phyloP scores from a whole-genome alignment of 2,329 filamentous ascomycete species.

The Colletotrichum lupini region DNA sequence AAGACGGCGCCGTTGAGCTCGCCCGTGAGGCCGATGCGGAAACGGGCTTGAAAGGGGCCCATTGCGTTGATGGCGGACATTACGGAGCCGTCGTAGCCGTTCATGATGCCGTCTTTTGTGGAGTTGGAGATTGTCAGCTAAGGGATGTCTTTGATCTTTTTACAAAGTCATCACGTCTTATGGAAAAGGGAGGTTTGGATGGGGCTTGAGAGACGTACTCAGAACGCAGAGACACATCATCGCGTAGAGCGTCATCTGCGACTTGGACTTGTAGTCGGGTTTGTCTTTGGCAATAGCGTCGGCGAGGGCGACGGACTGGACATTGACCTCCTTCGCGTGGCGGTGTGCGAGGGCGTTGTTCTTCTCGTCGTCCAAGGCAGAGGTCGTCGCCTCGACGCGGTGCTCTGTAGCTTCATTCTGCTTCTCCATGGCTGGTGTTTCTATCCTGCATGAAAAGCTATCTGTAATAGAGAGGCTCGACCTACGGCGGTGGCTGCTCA shows the following conservation, averaged over 20 bases:
- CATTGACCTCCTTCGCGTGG: slow-evolving; percentile 31
- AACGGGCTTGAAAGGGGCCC: slow-evolving; percentile 35
- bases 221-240: slow-evolving; percentile 39
- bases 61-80: slow-evolving; percentile 38
- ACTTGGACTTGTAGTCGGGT: slow-evolving; percentile 30
- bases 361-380: slow-evolving; percentile 23
- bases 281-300: slow-evolving; percentile 38
- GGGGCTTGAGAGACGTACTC: not conserved
- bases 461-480: not conserved
- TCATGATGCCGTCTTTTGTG: slow-evolving; percentile 28
- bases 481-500: not conserved
- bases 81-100: slow-evolving; percentile 35
- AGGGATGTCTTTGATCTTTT: too few relatives aligned
- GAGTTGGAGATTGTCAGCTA: not conserved
- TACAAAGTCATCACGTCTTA: too few relatives aligned
- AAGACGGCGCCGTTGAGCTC: slow-evolving; percentile 32
- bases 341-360: slow-evolving; percentile 6
- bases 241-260: slow-evolving; percentile 34
- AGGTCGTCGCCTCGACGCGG: slow-evolving; percentile 30
- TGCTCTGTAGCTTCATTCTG: not conserved
- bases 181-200: too few relatives aligned
- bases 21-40: slow-evolving; percentile 34
- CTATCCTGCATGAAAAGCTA: not conserved
- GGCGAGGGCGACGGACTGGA: slow-evolving; percentile 37
- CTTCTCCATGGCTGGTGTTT: slow-evolving; percentile 6